phyloP scores from a whole-genome alignment of 306 rosid genomes.

The Cucumis sativus region DNA sequence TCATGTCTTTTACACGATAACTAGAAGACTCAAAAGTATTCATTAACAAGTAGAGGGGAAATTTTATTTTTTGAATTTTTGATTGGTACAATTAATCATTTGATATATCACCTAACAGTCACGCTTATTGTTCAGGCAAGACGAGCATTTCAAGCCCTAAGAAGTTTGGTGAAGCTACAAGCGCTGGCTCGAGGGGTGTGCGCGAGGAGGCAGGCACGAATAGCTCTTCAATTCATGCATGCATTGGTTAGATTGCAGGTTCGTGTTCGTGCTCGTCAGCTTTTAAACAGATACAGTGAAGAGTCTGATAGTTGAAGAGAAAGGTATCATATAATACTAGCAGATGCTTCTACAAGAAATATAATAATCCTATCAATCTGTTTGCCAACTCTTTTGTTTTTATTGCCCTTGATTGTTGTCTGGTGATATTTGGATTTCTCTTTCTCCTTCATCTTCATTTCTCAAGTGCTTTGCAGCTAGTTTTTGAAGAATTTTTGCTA shows the following conservation, averaged over 20 bases:
- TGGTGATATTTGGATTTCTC: not conserved
- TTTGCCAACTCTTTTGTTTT: not conserved
- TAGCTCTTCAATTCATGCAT: constrained; percentile 72
- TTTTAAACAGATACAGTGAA: constrained; percentile 13
- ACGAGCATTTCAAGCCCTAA: constrained; percentile 49
- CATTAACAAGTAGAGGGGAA: not conserved
- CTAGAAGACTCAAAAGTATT: not conserved
- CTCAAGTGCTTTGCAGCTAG: not conserved
- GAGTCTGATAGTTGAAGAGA: not conserved
- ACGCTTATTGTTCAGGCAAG: constrained; percentile 43
- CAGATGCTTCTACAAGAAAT: not conserved
- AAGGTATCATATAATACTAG: not conserved
- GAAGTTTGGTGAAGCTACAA: constrained; percentile 74
- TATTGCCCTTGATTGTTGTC: not conserved
- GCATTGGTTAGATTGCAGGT: constrained; percentile 58
- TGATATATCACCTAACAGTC: not conserved
- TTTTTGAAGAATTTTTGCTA: not conserved
- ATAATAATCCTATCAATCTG: not conserved
- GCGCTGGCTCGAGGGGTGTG: constrained; percentile 66
- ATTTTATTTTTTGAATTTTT: not conserved
- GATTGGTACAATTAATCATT: not conserved
- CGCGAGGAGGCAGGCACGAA: constrained; percentile 51
- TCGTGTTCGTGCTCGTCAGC: constrained; percentile 61
- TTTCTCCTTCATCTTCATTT: not conserved
- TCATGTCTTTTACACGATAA: not conserved